These are phyloP conservation scores for Fusarium mangiferae DNA, from an alignment of 2,329 filamentous ascomycete genomes.

Conservation along the genomic window DNA sequence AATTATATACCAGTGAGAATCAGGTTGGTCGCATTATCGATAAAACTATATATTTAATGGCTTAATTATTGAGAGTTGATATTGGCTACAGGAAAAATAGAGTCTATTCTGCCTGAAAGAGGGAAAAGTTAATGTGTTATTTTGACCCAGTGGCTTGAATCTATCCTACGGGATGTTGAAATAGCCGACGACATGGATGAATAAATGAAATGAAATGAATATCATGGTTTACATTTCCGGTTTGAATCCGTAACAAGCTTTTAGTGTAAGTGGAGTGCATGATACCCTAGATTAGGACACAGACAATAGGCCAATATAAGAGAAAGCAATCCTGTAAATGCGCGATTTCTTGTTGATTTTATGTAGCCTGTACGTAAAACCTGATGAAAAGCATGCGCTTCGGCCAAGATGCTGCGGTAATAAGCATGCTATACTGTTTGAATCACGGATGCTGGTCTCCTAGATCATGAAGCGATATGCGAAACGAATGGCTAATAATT, in stretches of 20 bases:
- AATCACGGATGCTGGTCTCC: constrained; percentile 16
- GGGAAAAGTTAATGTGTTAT: neutral
- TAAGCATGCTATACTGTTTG: neutral
- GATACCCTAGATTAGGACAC: neutral
- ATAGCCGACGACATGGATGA: neutral
- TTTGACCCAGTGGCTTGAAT: neutral
- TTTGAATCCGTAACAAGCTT: constrained; percentile 11
- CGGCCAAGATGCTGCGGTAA: neutral
- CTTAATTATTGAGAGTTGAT: neutral
- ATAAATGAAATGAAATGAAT: neutral
- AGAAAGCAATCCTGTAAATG: constrained; percentile 2
- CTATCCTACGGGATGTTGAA: neutral
- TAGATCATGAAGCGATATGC: constrained; percentile 21
- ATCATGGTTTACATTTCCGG: constrained; percentile 4
- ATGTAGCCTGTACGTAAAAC: neutral
- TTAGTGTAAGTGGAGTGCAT: neutral
- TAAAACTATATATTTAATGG: neutral
- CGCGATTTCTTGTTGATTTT: constrained; percentile 7
- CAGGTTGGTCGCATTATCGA: neutral
- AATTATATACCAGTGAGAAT: neutral
- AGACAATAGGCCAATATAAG: neutral
- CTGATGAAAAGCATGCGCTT: neutral
- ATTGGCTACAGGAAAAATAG: neutral
- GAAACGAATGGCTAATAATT: constrained; percentile 27
- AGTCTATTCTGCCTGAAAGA: neutral